Percentiles rank a stretch among this genome's conserved stretches.
phyloP scores from a whole-genome alignment of 306 rosid species.

The Malus sylvestris region DNA sequence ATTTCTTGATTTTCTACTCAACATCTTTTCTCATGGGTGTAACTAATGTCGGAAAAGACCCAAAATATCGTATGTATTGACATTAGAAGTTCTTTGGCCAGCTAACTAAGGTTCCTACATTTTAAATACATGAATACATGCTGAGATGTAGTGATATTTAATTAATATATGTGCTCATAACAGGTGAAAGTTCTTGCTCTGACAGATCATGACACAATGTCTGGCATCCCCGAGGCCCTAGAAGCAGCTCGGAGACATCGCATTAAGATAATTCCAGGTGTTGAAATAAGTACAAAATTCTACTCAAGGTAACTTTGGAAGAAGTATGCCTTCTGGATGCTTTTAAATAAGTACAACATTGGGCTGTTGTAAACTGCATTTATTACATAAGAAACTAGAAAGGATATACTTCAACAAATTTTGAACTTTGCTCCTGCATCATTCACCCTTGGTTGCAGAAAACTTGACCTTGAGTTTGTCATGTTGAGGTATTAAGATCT shows the following conservation, averaged over 20 bases:
- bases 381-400: not conserved
- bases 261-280: constrained; percentile 95
- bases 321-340: constrained; percentile 3
- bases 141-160: constrained; percentile 14
- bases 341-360: not conserved
- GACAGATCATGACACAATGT: constrained; percentile 98
- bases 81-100: constrained; percentile 1
- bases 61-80: not conserved
- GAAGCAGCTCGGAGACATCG: constrained; percentile 78
- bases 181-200: constrained; percentile 99
- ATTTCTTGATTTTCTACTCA: not conserved
- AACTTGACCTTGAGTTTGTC: not conserved
- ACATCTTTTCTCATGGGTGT: not conserved
- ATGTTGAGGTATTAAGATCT: not conserved
- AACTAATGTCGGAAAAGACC: not conserved
- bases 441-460: not conserved
- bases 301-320: constrained; percentile 50
- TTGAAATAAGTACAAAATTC: constrained; percentile 79
- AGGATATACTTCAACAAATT: not conserved
- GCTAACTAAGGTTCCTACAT: not conserved
- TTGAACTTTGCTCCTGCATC: not conserved
- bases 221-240: constrained; percentile 86
- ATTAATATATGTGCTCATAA: constrained; percentile 53
- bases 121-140: constrained; percentile 7
- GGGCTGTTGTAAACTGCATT: not conserved